Base-by-base conservation (phyloP, 192 early-diverging fungal genomes). In the Coemansia sp. region DNA sequence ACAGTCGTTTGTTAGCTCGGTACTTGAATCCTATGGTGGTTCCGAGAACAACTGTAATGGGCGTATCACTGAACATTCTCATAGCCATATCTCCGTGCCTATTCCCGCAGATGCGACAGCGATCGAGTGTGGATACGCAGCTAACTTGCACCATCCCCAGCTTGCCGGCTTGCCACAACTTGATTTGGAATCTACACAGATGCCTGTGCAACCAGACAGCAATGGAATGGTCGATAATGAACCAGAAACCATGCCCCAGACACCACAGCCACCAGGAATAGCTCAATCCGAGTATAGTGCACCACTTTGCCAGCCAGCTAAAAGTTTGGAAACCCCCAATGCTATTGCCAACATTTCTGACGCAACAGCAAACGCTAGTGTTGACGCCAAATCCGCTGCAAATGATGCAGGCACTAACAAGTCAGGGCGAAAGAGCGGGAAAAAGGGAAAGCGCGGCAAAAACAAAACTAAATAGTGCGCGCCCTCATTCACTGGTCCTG, bases 401-500 rank as follows among this genome's bases (percentile, higher is more conserved):
- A 45, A 45, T 3, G 26, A 45, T 7, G n/a, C n/a, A n/a, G n/a
- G n/a, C n/a, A 25, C 11, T 27, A 27, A 28, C 38, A 54, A 29
- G 15, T 8, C 40, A 11, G 40, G 20, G 14, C 52, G 36, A 9
- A 64, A 51, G 32, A 29, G 11, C 4, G 9, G 53, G 12, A 61
- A 58, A 29, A 73, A 73, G 46, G 45, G 43, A 30, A 73, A 67
- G 55, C 55, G 59, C 25, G 42, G 47, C 42, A 73, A 65, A 30
- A 46, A 27, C 40, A 67, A 55, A 20, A 58, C 25, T 23, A 53
- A 60, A 10, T 36, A 25, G 8, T 27, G 45, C 5, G n/a, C n/a
- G n/a, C n/a, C n/a, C n/a, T n/a, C n/a, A n/a, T n/a, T n/a, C n/a
- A n/a, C n/a, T n/a, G n/a, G n/a, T n/a, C n/a, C n/a, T n/a, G n/a